phyloP scores from a whole-genome alignment of 495 filamentous ascomycete genomes.

The Cenococcum geophilum region DNA sequence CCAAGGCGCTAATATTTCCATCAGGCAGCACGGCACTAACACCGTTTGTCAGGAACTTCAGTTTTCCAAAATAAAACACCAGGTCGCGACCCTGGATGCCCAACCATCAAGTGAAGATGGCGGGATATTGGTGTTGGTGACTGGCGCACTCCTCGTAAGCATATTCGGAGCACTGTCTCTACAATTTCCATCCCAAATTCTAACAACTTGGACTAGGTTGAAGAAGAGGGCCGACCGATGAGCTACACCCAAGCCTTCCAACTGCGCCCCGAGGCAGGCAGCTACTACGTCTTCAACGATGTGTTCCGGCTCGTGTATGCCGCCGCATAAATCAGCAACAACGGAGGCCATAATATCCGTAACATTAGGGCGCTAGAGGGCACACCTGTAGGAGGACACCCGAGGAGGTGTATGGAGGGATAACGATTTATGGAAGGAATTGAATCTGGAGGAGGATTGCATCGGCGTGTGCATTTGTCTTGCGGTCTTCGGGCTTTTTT shows the following conservation, averaged over 20 bases:
- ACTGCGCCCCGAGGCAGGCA: conserved; percentile 63
- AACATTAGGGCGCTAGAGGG: not conserved
- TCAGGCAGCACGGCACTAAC: not conserved
- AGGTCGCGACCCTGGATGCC: conserved; percentile 62
- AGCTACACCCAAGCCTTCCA: conserved; percentile 83
- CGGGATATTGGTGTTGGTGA: conserved; percentile 76
- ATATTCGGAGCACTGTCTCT: not conserved
- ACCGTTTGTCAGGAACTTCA: conserved; percentile 54
- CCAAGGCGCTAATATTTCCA: not conserved
- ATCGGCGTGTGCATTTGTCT: not conserved
- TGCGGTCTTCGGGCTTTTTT: not conserved
- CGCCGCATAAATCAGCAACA: conserved; percentile 26
- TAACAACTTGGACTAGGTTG: conserved; percentile 52
- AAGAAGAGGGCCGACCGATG: conserved; percentile 73
- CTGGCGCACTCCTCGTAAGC: conserved; percentile 72
- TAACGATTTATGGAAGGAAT: not conserved
- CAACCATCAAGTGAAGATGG: conserved; percentile 59
- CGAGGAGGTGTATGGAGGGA: not conserved
- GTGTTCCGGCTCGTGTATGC: conserved; percentile 78
- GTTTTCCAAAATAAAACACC: conserved; percentile 72
- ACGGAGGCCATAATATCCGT: not conserved
- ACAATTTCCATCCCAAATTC: not conserved
- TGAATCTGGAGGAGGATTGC: not conserved
- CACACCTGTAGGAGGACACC: not conserved
- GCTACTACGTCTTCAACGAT: conserved; percentile 86